phyloP scores from a whole-genome alignment of 2,329 filamentous ascomycete genomes.

The Plectosphaerella cucumerina region DNA sequence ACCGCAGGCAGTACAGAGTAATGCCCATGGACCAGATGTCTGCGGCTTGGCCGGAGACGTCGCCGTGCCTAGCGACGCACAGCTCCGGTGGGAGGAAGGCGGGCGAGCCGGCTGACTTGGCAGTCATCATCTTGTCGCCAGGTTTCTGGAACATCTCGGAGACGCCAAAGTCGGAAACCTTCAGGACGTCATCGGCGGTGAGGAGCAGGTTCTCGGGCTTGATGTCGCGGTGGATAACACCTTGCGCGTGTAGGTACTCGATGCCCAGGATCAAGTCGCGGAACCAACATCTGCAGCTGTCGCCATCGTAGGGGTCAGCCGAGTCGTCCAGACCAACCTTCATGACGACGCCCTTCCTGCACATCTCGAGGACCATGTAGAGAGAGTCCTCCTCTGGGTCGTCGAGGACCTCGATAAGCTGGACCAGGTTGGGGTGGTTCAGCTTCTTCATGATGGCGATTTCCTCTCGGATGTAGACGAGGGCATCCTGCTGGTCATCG shows the following conservation, averaged over 20 bases:
- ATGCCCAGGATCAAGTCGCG: conserved; percentile 91
- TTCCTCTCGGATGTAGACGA: conserved; percentile 89
- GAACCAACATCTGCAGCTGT: conserved; percentile 86
- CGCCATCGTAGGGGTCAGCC: conserved; percentile 76
- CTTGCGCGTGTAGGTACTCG: conserved; percentile 92
- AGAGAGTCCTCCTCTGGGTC: conserved; percentile 93
- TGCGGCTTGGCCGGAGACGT: conserved; percentile 82
- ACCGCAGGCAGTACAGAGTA: conserved; percentile 87
- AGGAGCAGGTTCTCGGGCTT: conserved; percentile 95
- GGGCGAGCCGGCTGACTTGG: conserved; percentile 90
- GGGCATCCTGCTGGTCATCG: conserved; percentile 59
- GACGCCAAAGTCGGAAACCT: conserved; percentile 97
- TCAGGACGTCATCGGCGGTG: conserved; percentile 87
- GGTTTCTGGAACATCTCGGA: conserved; percentile 95
- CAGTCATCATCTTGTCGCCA: conserved; percentile 74
- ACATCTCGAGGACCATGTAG: conserved; percentile 99
- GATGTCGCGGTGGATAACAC: conserved; percentile 93
- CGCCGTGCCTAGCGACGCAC: conserved; percentile 79
- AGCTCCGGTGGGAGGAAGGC: conserved; percentile 93
- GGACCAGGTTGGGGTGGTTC: conserved; percentile 90
- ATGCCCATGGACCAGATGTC: conserved; percentile 99
- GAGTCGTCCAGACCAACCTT: conserved; percentile 83
- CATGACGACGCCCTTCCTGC: conserved; percentile 96
- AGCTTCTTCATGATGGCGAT: conserved; percentile 99
- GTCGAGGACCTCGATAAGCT: conserved; percentile 89